Evolutionary conservation across 2,329 filamentous ascomycete genomes (phyloP).

Genomic region (Fusarium kyushuense): DNA sequence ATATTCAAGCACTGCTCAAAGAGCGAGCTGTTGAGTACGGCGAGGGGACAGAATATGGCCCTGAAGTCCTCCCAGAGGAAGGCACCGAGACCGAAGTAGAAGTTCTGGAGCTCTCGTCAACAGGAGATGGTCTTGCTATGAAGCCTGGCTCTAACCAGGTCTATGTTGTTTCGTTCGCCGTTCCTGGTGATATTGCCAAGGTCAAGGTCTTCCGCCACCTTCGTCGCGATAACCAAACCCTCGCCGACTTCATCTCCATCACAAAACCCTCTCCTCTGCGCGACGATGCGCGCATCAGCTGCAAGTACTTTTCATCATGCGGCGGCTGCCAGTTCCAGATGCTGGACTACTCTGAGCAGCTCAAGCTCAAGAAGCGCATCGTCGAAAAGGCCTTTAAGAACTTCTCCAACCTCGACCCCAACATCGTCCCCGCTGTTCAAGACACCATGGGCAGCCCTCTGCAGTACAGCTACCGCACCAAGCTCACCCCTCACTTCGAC

Average conservation of each 20-base stretch:
- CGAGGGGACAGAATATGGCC: constrained; percentile 47
- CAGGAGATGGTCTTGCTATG: constrained; percentile 88
- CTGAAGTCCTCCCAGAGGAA: constrained; percentile 67
- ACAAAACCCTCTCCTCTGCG: constrained; percentile 78
- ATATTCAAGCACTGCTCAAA: constrained; percentile 68
- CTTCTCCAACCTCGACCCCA: constrained; percentile 85
- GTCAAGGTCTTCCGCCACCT: constrained; percentile 84
- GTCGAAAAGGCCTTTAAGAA: constrained; percentile 92
- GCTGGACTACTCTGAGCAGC: constrained; percentile 88
- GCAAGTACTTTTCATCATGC: constrained; percentile 88
- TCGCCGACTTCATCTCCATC: constrained; percentile 86
- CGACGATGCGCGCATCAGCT: constrained; percentile 81
- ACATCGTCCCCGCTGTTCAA: constrained; percentile 78
- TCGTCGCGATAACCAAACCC: constrained; percentile 72
- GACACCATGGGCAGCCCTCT: constrained; percentile 92
- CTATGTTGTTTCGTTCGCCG: constrained; percentile 88
- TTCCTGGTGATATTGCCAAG: constrained; percentile 84
- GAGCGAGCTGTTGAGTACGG: constrained; percentile 53
- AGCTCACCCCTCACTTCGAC: constrained; percentile 96
- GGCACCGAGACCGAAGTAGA: constrained; percentile 84
- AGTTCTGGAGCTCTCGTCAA: constrained; percentile 87
- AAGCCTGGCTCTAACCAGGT: constrained; percentile 72
- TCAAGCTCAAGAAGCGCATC: constrained; percentile 84
- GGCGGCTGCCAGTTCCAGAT: constrained; percentile 98
- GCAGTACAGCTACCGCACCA: constrained; percentile 94